Evolutionary conservation across 108 stramenopile genomes (phyloP).

Genomic region (Schizochytrium sp.): DNA sequence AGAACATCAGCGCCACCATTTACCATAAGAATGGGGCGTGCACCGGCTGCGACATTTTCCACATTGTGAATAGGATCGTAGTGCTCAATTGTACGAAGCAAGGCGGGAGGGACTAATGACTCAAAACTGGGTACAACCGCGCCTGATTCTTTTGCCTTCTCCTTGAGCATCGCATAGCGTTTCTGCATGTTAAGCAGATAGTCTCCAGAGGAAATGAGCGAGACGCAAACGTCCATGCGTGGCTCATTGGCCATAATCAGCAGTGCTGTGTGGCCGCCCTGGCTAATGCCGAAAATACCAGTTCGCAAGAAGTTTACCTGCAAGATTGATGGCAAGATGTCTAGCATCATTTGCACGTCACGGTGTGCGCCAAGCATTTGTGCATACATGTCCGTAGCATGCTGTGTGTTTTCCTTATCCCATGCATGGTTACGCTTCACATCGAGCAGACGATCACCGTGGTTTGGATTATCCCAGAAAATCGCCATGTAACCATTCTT

Average conservation of each 20-base stretch:
- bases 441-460: neutral
- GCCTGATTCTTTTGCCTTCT: neutral
- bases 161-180: neutral
- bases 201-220: slow-evolving; percentile 48
- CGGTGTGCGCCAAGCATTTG: slow-evolving; percentile 7
- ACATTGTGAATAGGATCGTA: slow-evolving; percentile 9
- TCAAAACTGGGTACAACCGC: neutral
- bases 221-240: slow-evolving; percentile 39
- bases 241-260: slow-evolving; percentile 44
- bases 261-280: slow-evolving; percentile 14
- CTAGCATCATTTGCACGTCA: slow-evolving; percentile 16
- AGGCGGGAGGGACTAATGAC: neutral
- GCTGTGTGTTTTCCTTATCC: neutral
- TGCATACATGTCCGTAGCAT: slow-evolving; percentile 40
- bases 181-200: slow-evolving; percentile 36
- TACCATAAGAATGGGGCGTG: slow-evolving; percentile 1
- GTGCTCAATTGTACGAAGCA: neutral
- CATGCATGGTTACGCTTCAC: slow-evolving; percentile 7
- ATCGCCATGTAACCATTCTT: neutral
- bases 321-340: slow-evolving; percentile 24
- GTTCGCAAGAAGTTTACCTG: neutral
- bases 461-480: slow-evolving; percentile 38
- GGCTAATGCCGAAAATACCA: slow-evolving; percentile 13
- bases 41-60: neutral
- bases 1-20: slow-evolving; percentile 45